Evolutionary conservation across 177 flowering plant species (phyloP).

Genomic region (Telopea speciosissima): DNA sequence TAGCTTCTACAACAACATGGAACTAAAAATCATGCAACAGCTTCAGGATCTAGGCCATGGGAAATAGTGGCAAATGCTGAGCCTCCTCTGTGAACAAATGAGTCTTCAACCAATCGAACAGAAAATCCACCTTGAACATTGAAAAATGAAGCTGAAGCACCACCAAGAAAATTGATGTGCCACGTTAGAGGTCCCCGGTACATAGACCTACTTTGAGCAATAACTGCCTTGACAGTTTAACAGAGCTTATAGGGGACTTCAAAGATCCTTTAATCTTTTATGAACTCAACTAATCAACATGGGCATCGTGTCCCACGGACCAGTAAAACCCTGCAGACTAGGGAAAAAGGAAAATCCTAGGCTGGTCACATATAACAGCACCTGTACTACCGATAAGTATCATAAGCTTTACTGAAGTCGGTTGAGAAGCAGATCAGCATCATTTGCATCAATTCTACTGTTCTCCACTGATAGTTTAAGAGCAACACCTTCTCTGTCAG

Average conservation of each 20-base stretch:
- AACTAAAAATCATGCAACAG: too few relatives aligned
- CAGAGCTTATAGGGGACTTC: not conserved
- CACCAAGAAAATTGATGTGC: too few relatives aligned
- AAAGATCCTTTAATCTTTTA: not conserved
- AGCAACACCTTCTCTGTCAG: slow-evolving; percentile 15
- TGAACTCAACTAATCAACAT: not conserved
- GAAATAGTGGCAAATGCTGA: too few relatives aligned
- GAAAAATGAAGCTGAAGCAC: too few relatives aligned
- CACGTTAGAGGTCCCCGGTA: not conserved
- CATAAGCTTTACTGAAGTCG: slow-evolving; percentile 24
- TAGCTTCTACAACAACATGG: too few relatives aligned
- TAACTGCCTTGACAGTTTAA: not conserved
- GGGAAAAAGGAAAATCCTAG: not conserved
- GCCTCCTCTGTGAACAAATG: too few relatives aligned
- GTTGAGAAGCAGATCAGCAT: slow-evolving; percentile 27
- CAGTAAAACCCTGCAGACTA: not conserved
- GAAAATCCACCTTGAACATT: too few relatives aligned
- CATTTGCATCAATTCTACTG: slow-evolving; percentile 10
- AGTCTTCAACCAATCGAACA: too few relatives aligned
- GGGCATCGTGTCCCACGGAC: not conserved
- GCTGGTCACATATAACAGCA: not conserved
- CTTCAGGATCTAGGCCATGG: too few relatives aligned
- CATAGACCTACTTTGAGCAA: too few relatives aligned
- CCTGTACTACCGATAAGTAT: slow-evolving; percentile 5
- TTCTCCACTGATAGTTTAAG: slow-evolving; percentile 10